Evolutionary conservation across 106 monocot species (phyloP).

Genomic region (Acorus calamus): DNA sequence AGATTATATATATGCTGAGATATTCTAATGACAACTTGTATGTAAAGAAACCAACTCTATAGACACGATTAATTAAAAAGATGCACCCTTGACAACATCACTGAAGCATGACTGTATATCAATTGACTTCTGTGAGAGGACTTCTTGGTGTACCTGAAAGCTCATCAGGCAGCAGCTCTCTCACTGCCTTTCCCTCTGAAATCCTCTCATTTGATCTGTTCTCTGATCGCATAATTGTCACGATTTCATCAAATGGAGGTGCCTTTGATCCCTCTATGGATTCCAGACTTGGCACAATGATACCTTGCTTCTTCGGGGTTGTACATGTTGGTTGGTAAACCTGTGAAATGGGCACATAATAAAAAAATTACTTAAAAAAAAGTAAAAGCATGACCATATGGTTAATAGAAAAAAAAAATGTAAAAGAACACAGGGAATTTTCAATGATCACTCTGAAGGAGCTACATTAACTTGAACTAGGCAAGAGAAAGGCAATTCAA

Average conservation of each 20-base stretch:
- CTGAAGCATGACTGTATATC: background rate
- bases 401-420: too few species aligned
- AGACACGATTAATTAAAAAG: too few species aligned
- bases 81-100: too few species aligned
- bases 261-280: constrained; percentile 31
- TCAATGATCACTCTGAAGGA: background rate
- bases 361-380: background rate
- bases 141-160: constrained; percentile 21
- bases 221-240: constrained; percentile 8
- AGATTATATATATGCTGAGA: too few species aligned
- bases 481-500: background rate
- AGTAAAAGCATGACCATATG: background rate
- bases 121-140: constrained; percentile 31
- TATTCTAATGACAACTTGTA: too few species aligned
- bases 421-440: background rate
- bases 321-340: constrained; percentile 16
- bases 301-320: constrained; percentile 11
- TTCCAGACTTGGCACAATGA: constrained; percentile 21
- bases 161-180: background rate
- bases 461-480: background rate
- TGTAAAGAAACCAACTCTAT: too few species aligned
- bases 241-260: constrained; percentile 6
- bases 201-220: background rate
- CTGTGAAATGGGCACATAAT: constrained; percentile 17
- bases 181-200: constrained; percentile 8